Evolutionary conservation across 768 basidiomycete species (phyloP), one percentile per base, ranked within the genome.

Genomic region (Rhodotorula taiwanensis): DNA sequence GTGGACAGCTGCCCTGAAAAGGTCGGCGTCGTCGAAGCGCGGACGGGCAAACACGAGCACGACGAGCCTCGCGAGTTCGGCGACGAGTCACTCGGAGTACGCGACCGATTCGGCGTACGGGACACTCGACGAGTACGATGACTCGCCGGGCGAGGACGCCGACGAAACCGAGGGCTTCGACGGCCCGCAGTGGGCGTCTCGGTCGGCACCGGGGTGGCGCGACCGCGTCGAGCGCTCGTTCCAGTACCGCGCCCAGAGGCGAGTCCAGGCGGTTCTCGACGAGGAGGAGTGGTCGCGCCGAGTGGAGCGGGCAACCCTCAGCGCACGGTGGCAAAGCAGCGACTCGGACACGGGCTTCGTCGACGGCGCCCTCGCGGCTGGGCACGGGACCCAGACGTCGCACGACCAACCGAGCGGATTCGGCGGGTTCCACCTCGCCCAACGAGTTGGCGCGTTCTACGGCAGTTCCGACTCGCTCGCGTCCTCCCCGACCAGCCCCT

Each of bases 61-160:
- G n/a, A n/a, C n/a, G n/a, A n/a, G n/a, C n/a, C n/a, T n/a, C n/a
- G n/a, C n/a, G n/a, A n/a, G n/a, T n/a, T n/a, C n/a, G n/a, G 10
- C 54, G 43, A 33, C 20, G 8, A 55, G 54, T n/a, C 31, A 44
- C 13, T 28, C 28, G 14, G 58, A 45, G 21, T 48, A n/a, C 30
- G 59, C 44, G 33, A 60, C 45, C 45, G 59, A 60, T 18, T 60
- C 59, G 45, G 59, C 59, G 28, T 60, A 60, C n/a, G 59, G 59
- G 21, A 60, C 59, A 13, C 36, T 54, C 21, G 59, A 60, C 28
- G 59, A 60, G 45, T 28, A 41, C 11, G 11, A 41, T 18, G 39
- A 41, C 39, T 41, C 39, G 39, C 18, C 39, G 10, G 27, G 10
- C 25, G 36, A 50, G 30, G 16, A 8, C 18, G 5, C 30, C 9